A percentile compares a stretch with the other conserved stretches of the same genome.
phyloP scores from a whole-genome alignment of 192 early-diverging fungal genomes.

The Entrophospora sp. region DNA sequence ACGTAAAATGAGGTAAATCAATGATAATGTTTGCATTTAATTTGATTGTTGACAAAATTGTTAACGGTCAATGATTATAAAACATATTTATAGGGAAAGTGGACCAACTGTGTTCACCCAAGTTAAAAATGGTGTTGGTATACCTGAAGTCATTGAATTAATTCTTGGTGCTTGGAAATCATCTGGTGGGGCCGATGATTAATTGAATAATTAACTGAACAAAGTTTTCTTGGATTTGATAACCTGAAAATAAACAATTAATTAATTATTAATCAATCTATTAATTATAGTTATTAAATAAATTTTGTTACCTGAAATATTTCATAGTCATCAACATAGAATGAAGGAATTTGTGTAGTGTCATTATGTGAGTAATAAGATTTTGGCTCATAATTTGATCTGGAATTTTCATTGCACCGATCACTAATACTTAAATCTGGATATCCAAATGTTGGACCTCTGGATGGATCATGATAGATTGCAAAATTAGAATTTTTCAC shows the following conservation, averaged over 20 bases:
- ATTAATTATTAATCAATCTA: background rate
- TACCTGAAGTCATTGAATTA: constrained; percentile 70
- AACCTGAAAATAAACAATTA: background rate
- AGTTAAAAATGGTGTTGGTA: constrained; percentile 80
- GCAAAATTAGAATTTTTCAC: background rate
- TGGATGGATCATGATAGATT: background rate
- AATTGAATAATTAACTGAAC: too few species aligned
- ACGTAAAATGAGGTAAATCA: constrained; percentile 63
- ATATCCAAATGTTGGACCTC: background rate
- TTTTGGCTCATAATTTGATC: background rate
- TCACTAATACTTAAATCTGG: background rate
- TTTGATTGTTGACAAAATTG: too few species aligned
- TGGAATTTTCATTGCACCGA: background rate
- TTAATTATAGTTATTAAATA: too few species aligned
- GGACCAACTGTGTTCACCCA: constrained; percentile 91
- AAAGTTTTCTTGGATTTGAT: too few species aligned
- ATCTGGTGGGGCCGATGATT: constrained; percentile 36
- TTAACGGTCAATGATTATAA: background rate
- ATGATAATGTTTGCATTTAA: background rate
- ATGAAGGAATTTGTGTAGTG: background rate
- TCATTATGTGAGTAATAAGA: background rate
- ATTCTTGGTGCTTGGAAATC: constrained; percentile 58
- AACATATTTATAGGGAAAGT: constrained; percentile 38
- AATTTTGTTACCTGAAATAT: background rate
- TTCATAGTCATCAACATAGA: background rate